A percentile compares a stretch with the other conserved stretches of the same genome.
Conservation (phyloP, 306 rosid genomes). For the Inga laurina region DNA sequence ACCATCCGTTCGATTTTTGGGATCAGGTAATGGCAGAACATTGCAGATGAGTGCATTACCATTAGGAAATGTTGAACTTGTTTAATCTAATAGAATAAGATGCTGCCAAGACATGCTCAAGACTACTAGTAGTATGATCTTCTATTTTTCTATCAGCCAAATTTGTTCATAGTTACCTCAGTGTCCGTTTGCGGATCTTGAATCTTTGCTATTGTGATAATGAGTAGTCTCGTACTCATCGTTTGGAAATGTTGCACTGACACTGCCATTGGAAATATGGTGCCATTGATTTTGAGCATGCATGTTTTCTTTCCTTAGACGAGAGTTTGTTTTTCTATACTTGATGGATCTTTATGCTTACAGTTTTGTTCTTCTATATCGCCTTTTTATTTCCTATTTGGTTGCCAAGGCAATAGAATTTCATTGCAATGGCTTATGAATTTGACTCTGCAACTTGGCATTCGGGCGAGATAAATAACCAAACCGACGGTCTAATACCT, state of each 20-base stretch:
- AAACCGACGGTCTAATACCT: not conserved
- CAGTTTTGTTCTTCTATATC: conserved; percentile 9
- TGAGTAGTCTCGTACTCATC: conserved; percentile 27
- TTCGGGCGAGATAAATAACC: not conserved
- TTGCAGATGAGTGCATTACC: conserved; percentile 84
- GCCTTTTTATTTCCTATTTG: conserved; percentile 1
- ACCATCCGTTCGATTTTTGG: conserved; percentile 76
- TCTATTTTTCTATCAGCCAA: conserved; percentile 34
- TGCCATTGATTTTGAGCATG: conserved; percentile 19
- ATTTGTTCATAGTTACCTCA: conserved; percentile 35
- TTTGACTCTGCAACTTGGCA: not conserved
- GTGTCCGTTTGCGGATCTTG: conserved; percentile 18
- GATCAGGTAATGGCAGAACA: conserved; percentile 75
- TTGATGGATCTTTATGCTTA: conserved; percentile 8
- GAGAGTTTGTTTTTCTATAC: not conserved
- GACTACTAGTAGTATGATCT: conserved; percentile 35
- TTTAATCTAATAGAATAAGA: conserved; percentile 40
- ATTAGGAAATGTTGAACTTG: conserved; percentile 68
- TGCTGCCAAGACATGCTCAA: conserved; percentile 37
- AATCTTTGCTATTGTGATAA: conserved; percentile 24
- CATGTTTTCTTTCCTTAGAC: conserved; percentile 11
- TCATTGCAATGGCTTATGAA: conserved; percentile 17
- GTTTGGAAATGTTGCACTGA: conserved; percentile 15
- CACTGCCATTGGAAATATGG: conserved; percentile 18
- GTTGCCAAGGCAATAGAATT: conserved; percentile 4